Percentiles rank a stretch among this genome's conserved stretches.
phyloP scores from a whole-genome alignment of 2,329 filamentous ascomycete species.

The Botrytis fragariae region DNA sequence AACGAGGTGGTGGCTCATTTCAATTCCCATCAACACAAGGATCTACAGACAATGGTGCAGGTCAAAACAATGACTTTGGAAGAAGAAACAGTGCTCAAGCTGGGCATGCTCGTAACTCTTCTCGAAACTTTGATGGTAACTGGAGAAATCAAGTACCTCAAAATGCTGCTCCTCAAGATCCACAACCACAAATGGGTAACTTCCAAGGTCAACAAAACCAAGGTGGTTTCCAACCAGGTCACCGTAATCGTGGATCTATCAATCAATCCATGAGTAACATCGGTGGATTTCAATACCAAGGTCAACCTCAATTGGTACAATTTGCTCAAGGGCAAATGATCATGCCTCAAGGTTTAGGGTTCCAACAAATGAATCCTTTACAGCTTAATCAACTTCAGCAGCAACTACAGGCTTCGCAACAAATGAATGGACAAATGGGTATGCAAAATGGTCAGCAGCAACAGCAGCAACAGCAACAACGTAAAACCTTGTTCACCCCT shows the following conservation, averaged over 20 bases:
- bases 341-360: slow-evolving; percentile 74
- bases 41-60: slow-evolving; percentile 50
- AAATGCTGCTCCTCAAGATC: slow-evolving; percentile 48
- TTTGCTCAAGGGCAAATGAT: slow-evolving; percentile 82
- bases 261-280: slow-evolving; percentile 82
- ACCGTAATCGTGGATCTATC: slow-evolving; percentile 81
- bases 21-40: slow-evolving; percentile 60
- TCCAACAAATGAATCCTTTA: slow-evolving; percentile 83
- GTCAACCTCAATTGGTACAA: slow-evolving; percentile 84
- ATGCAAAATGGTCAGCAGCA: slow-evolving; percentile 70
- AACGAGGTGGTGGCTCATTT: slow-evolving; percentile 68
- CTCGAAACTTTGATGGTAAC: slow-evolving; percentile 95
- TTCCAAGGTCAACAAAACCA: slow-evolving; percentile 71
- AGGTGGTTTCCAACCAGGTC: slow-evolving; percentile 84
- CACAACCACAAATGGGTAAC: slow-evolving; percentile 57
- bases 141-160: slow-evolving; percentile 77
- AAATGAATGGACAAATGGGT: slow-evolving; percentile 73
- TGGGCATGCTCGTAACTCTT: slow-evolving; percentile 77
- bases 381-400: slow-evolving; percentile 83
- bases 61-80: slow-evolving; percentile 60
- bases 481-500: slow-evolving; percentile 97
- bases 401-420: slow-evolving; percentile 84
- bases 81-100: slow-evolving; percentile 62
- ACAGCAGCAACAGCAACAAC: slow-evolving; percentile 88
- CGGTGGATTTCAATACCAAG: slow-evolving; percentile 84